These are phyloP conservation scores for Collariella sp. DNA, from an alignment of 495 filamentous ascomycete species.

Conservation along the genomic window DNA sequence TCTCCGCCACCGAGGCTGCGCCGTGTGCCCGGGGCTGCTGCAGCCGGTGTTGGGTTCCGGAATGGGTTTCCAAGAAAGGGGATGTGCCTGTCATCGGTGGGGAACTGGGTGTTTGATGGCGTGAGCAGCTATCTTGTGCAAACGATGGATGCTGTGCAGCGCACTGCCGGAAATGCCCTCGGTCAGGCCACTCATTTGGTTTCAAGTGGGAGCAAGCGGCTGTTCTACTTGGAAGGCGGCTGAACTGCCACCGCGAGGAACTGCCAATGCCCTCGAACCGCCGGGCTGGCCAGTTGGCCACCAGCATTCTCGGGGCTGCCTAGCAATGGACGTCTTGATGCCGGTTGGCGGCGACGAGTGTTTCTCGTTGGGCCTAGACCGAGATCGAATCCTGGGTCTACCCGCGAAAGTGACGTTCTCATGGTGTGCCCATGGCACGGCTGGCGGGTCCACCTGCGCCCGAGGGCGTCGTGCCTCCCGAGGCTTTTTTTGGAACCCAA, in stretches of 20 bases:
- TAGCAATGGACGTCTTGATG: background rate
- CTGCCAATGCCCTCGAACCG: no score
- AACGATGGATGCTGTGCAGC: no score
- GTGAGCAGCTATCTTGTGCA: no score
- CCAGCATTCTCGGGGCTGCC: background rate
- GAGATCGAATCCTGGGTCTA: background rate
- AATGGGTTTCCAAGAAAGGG: background rate
- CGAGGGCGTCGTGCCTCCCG: slow-evolving; percentile 6
- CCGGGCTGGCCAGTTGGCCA: no score
- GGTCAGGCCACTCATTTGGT: no score
- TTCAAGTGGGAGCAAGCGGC: no score
- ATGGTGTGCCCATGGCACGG: background rate
- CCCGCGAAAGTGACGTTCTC: slow-evolving; percentile 4
- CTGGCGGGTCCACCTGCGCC: slow-evolving; percentile 5
- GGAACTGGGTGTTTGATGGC: no score
- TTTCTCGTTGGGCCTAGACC: background rate
- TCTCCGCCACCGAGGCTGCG: background rate
- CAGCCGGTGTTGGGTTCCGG: background rate
- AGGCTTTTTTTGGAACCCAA: background rate
- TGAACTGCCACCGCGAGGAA: no score
- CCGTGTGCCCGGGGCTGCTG: background rate
- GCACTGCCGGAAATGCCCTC: no score
- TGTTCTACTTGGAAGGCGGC: no score
- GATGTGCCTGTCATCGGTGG: no score
- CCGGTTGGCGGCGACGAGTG: background rate